Evolutionary conservation across 768 basidiomycete species (phyloP).

Genomic region (Boletus rubroflammeus): DNA sequence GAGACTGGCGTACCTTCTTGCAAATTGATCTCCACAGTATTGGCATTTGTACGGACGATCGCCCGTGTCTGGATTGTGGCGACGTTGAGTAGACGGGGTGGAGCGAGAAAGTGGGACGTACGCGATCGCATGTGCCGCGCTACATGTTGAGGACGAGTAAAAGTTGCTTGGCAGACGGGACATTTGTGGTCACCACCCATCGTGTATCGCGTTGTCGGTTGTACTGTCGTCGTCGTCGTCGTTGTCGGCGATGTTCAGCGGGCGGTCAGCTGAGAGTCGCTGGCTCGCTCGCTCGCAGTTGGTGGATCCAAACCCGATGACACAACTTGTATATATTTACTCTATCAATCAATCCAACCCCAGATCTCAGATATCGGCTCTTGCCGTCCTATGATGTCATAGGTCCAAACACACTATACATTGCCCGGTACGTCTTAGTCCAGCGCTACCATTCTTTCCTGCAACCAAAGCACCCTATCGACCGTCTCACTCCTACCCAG

Average conservation of each 20-base stretch:
- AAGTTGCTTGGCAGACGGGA: constrained; percentile 82
- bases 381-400: constrained; percentile 33
- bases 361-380: constrained; percentile 35
- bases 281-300: constrained; percentile 13
- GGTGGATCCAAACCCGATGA: constrained; percentile 31
- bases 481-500: neutral
- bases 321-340: constrained; percentile 39
- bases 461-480: neutral
- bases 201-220: neutral
- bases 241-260: constrained; percentile 13
- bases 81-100: constrained; percentile 12
- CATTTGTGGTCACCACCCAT: constrained; percentile 88
- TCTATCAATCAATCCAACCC: constrained; percentile 25
- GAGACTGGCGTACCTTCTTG: constrained; percentile 55
- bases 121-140: constrained; percentile 88
- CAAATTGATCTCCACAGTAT: constrained; percentile 87
- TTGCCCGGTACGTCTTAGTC: neutral
- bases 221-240: constrained; percentile 2
- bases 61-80: constrained; percentile 61
- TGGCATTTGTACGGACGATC: constrained; percentile 89
- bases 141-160: constrained; percentile 87
- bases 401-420: neutral
- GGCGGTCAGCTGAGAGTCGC: constrained; percentile 14
- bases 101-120: constrained; percentile 42
- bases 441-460: neutral